Evolutionary conservation across 306 rosid species (phyloP).

Genomic region (Inga leiocalycina): DNA sequence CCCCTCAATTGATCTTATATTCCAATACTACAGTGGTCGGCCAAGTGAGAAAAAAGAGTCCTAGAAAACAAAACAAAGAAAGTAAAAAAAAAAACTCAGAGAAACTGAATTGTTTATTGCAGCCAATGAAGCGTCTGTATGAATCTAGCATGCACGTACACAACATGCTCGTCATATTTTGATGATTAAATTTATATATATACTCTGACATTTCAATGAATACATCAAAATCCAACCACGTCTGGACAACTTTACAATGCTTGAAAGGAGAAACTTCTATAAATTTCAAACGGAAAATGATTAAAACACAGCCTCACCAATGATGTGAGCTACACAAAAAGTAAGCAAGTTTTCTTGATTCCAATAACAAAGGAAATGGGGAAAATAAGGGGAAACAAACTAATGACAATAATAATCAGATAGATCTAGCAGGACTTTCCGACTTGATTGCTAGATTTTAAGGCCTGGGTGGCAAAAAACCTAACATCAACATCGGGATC

Average conservation of each 20-base stretch:
- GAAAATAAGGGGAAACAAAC: constrained; percentile 20
- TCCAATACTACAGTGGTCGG: too few species aligned
- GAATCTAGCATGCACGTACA: neutral
- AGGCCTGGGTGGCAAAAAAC: constrained; percentile 89
- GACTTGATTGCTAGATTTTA: constrained; percentile 73
- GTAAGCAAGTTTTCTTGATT: constrained; percentile 32
- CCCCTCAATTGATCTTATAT: too few species aligned
- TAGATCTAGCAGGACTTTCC: constrained; percentile 77
- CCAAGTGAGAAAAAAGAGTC: too few species aligned
- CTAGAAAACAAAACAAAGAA: too few species aligned
- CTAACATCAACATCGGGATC: constrained; percentile 99
- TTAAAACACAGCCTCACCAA: constrained; percentile 32
- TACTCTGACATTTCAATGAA: neutral
- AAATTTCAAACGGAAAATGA: constrained; percentile 12
- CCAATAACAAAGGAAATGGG: constrained; percentile 30
- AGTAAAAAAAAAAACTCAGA: neutral
- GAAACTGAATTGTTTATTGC: neutral
- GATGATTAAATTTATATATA: neutral
- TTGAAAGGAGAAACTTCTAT: constrained; percentile 30
- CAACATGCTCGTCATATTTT: neutral
- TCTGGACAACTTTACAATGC: constrained; percentile 24
- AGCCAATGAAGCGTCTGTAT: neutral
- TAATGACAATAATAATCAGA: constrained; percentile 26
- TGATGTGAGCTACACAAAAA: constrained; percentile 34
- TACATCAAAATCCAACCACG: constrained; percentile 35